Evolutionary conservation across 2,329 filamentous ascomycete genomes (phyloP).

Genomic region (Botrytis byssoidea): DNA sequence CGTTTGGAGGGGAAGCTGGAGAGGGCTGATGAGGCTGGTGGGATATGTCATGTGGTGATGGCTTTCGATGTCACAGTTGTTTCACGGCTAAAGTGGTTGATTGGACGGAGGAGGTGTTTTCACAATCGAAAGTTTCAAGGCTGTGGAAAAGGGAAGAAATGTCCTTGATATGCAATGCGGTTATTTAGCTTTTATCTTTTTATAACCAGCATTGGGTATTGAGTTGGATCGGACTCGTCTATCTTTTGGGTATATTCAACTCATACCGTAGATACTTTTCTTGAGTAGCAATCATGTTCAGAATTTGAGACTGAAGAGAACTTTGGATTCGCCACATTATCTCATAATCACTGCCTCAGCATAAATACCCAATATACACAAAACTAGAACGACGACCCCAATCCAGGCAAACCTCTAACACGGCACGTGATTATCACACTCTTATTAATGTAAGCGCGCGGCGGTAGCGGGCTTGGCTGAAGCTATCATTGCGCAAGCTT

Average conservation of each 20-base stretch:
- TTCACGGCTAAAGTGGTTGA: not conserved
- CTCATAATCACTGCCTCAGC: not conserved
- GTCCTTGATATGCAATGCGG: not conserved
- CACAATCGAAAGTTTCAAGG: not conserved
- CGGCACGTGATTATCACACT: not conserved
- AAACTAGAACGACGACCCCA: not conserved
- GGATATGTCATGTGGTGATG: not conserved
- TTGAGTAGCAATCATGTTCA: no score
- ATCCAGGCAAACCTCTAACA: not conserved
- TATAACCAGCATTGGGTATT: not conserved
- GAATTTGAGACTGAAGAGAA: not conserved
- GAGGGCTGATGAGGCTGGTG: not conserved
- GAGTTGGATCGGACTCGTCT: not conserved
- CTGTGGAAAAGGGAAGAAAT: not conserved
- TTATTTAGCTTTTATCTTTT: not conserved
- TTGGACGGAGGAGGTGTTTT: not conserved
- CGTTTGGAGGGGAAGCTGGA: not conserved
- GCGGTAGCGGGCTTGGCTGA: constrained; percentile 12
- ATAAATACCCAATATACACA: not conserved
- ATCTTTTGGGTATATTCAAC: not conserved
- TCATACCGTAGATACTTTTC: not conserved
- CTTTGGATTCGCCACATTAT: not conserved
- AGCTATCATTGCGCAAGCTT: constrained; percentile 8
- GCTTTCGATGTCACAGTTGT: not conserved
- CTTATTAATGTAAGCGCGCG: not conserved